phyloP scores from a whole-genome alignment of 345 rosid genomes.

The Clarkia xantiana region DNA sequence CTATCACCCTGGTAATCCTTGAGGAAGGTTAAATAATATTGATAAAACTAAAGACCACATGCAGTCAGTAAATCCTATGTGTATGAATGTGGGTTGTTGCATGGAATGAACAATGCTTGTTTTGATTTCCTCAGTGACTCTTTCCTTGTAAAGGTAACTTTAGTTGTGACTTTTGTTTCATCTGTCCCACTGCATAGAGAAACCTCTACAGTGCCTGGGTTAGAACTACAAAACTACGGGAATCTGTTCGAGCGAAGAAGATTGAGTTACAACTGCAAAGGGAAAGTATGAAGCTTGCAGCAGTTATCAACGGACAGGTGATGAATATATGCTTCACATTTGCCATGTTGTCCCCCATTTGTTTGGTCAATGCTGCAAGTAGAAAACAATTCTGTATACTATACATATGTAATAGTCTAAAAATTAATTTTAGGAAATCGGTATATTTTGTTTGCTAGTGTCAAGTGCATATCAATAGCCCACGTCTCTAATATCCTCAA shows the following conservation, averaged over 20 bases:
- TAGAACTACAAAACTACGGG: slow-evolving; percentile 44
- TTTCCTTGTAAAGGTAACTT: background rate
- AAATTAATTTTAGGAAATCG: too few species aligned
- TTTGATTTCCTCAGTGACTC: background rate
- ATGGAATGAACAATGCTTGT: background rate
- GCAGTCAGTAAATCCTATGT: too few species aligned
- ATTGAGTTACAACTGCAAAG: slow-evolving; percentile 43
- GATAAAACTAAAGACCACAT: too few species aligned
- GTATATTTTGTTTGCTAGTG: too few species aligned
- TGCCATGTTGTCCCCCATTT: background rate
- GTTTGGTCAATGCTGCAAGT: too few species aligned
- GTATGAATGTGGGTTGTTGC: too few species aligned
- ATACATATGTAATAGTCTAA: too few species aligned
- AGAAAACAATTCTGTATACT: too few species aligned
- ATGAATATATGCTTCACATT: slow-evolving; percentile 2
- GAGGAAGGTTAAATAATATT: too few species aligned
- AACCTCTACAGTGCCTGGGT: slow-evolving; percentile 43
- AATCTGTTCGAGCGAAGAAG: slow-evolving; percentile 58
- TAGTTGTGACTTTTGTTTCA: background rate
- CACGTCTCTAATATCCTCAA: too few species aligned
- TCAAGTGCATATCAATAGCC: too few species aligned
- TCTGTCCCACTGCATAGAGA: slow-evolving; percentile 25
- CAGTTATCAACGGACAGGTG: slow-evolving; percentile 64
- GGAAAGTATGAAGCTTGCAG: slow-evolving; percentile 50
- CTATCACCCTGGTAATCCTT: too few species aligned